phyloP scores from a whole-genome alignment of 768 basidiomycete genomes.

The Pisolithus albus region DNA sequence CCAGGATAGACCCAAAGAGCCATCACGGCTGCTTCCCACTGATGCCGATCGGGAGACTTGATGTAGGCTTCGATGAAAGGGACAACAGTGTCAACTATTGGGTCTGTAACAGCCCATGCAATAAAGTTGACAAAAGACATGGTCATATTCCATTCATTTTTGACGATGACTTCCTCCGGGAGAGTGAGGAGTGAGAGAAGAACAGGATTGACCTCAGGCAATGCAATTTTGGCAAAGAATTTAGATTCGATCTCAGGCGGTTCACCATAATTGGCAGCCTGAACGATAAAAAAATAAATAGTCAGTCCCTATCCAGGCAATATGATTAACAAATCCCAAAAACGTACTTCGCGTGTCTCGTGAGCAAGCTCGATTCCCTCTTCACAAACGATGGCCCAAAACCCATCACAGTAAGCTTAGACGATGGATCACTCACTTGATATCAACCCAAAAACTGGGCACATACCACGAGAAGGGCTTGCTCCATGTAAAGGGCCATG shows the following conservation, averaged over 20 bases:
- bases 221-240: slow-evolving; percentile 88
- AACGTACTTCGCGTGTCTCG: too few species aligned
- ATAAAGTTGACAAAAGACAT: slow-evolving; percentile 94
- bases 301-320: too few species aligned
- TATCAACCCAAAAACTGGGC: slow-evolving; percentile 3
- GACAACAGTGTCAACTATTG: slow-evolving; percentile 86
- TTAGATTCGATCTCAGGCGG: too few species aligned
- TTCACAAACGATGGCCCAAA: slow-evolving; percentile 99
- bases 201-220: slow-evolving; percentile 92
- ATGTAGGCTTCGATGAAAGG: slow-evolving; percentile 98
- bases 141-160: slow-evolving; percentile 97
- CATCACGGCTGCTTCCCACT: slow-evolving; percentile 97
- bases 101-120: slow-evolving; percentile 84
- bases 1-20: slow-evolving; percentile 94
- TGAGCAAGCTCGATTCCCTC: too few species aligned
- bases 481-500: slow-evolving; percentile 99
- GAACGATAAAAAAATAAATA: too few species aligned
- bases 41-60: slow-evolving; percentile 86
- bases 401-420: slow-evolving; percentile 89
- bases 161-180: slow-evolving; percentile 95
- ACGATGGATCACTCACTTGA: slow-evolving; percentile 10
- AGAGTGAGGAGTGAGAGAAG: slow-evolving; percentile 80
- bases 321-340: too few species aligned
- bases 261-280: too few species aligned
- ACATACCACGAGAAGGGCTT: too few species aligned